These are phyloP conservation scores for Botrytis porri DNA, from an alignment of 2,329 filamentous ascomycete genomes.

Conservation along the genomic window DNA sequence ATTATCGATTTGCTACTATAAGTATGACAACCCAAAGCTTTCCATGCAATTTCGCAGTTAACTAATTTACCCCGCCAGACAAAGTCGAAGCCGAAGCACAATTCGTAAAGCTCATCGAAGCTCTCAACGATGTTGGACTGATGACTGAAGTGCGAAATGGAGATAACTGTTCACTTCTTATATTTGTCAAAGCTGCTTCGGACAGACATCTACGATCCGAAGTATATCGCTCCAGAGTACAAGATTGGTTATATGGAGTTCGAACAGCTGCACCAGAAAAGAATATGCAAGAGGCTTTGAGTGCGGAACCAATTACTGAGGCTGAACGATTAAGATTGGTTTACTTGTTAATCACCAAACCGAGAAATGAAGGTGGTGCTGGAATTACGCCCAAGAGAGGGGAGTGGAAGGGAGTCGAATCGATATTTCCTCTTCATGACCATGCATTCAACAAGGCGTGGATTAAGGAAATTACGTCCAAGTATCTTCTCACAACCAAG, in stretches of 20 bases:
- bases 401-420: slow-evolving; percentile 69
- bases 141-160: slow-evolving; percentile 84
- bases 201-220: slow-evolving; percentile 72
- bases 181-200: slow-evolving; percentile 80
- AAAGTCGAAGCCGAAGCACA: slow-evolving; percentile 66
- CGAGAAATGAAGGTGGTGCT: slow-evolving; percentile 71
- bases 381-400: slow-evolving; percentile 68
- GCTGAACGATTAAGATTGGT: slow-evolving; percentile 85
- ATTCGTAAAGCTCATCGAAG: slow-evolving; percentile 75
- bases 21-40: slow-evolving; percentile 46
- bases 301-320: slow-evolving; percentile 75
- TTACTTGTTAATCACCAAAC: slow-evolving; percentile 77
- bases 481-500: slow-evolving; percentile 62
- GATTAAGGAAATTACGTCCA: slow-evolving; percentile 71
- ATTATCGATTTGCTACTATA: slow-evolving; percentile 68
- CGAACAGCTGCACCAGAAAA: slow-evolving; percentile 72
- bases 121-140: slow-evolving; percentile 75
- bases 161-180: slow-evolving; percentile 68
- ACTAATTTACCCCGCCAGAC: slow-evolving; percentile 46
- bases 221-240: slow-evolving; percentile 81
- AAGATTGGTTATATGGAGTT: slow-evolving; percentile 92
- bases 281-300: slow-evolving; percentile 65
- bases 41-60: slow-evolving; percentile 22
- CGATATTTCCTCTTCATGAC: slow-evolving; percentile 78
- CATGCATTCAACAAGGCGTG: slow-evolving; percentile 70